Evolutionary conservation across 805 yeast species (phyloP).

Genomic region (Naumovozyma castellii): DNA sequence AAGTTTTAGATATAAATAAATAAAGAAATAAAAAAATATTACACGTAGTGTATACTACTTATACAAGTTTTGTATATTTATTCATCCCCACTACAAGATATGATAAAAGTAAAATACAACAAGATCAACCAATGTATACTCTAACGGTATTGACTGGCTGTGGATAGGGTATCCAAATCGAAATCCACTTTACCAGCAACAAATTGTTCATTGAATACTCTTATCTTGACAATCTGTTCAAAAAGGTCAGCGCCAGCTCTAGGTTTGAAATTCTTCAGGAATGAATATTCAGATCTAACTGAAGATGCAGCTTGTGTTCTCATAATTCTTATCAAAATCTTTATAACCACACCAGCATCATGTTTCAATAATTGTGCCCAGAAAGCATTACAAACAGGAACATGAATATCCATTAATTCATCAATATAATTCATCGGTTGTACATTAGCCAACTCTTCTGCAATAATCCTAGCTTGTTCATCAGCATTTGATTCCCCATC

Average conservation of each 20-base stretch:
- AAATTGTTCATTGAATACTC: slow-evolving; percentile 13
- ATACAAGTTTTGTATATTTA: no score
- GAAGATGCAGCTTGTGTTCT: slow-evolving; percentile 10
- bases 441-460: background rate
- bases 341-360: slow-evolving; percentile 8
- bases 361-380: slow-evolving; percentile 13
- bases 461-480: background rate
- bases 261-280: slow-evolving; percentile 10
- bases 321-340: slow-evolving; percentile 8
- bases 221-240: slow-evolving; percentile 12
- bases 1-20: background rate
- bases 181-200: slow-evolving; percentile 15
- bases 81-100: no score
- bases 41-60: no score
- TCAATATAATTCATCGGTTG: slow-evolving; percentile 8
- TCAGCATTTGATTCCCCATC: background rate
- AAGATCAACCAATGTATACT: no score
- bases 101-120: no score
- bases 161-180: slow-evolving; percentile 14
- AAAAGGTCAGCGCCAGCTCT: slow-evolving; percentile 9
- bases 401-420: slow-evolving; percentile 12
- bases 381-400: slow-evolving; percentile 16
- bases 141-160: slow-evolving; percentile 14
- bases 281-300: slow-evolving; percentile 8
- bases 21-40: no score